Evolutionary conservation across 2,329 filamentous ascomycete genomes (phyloP).

Genomic region (Pezizomycotina sp.): DNA sequence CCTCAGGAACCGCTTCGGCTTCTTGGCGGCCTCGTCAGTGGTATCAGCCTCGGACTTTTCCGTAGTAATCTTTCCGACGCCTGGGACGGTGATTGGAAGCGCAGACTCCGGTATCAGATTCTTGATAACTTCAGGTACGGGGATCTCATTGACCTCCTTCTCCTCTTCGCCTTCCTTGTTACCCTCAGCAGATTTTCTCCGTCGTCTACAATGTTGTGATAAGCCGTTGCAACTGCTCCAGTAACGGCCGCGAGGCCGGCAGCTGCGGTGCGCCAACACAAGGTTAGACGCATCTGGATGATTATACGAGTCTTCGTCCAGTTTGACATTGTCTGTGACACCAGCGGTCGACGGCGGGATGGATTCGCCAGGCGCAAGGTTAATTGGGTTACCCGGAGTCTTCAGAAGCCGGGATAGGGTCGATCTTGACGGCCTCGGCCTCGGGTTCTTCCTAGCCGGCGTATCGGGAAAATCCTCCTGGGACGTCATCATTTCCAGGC

Average conservation of each 20-base stretch:
- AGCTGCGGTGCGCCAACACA: constrained; percentile 24
- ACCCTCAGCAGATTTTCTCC: no score
- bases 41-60: constrained; percentile 33
- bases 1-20: constrained; percentile 46
- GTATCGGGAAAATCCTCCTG: constrained; percentile 47
- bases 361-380: constrained; percentile 61
- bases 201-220: no score
- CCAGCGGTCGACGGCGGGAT: constrained; percentile 52
- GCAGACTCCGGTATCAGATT: constrained; percentile 69
- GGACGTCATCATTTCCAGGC: constrained; percentile 31
- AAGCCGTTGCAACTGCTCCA: constrained; percentile 4
- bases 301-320: constrained; percentile 76
- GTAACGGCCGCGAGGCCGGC: constrained; percentile 14
- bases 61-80: constrained; percentile 25
- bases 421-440: constrained; percentile 39
- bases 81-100: constrained; percentile 43
- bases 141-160: constrained; percentile 33
- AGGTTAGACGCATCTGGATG: constrained; percentile 49
- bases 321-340: constrained; percentile 51
- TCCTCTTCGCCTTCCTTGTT: no score
- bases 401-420: constrained; percentile 46
- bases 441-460: constrained; percentile 30
- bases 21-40: constrained; percentile 36
- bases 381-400: constrained; percentile 61
- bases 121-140: constrained; percentile 41